phyloP scores from a whole-genome alignment of 371 early-diverging fungal genomes.

The Haplosporangium sp. region DNA sequence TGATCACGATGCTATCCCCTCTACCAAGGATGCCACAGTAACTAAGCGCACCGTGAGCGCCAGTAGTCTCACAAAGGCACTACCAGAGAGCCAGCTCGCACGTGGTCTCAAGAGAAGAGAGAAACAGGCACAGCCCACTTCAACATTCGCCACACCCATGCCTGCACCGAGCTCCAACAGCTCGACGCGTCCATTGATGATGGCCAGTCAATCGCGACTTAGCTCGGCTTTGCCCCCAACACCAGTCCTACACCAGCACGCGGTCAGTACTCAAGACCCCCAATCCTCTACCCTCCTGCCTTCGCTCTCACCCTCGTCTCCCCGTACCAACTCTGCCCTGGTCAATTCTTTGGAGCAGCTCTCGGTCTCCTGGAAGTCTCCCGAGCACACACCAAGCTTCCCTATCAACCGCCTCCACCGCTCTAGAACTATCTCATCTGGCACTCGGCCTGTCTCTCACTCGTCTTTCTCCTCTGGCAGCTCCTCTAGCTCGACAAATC shows the following conservation, averaged over 20 bases:
- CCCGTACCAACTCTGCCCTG: slow-evolving; percentile 42
- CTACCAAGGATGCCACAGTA: neutral
- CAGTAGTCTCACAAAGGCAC: slow-evolving; percentile 15
- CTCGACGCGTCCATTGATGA: slow-evolving; percentile 47
- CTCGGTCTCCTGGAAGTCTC: slow-evolving; percentile 52
- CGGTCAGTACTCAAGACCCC: slow-evolving; percentile 1
- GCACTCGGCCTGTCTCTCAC: slow-evolving; percentile 27
- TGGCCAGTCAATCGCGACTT: slow-evolving; percentile 42
- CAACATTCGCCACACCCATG: neutral
- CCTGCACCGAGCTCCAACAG: slow-evolving; percentile 16
- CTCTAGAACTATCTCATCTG: slow-evolving; percentile 46
- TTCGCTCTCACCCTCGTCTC: slow-evolving; percentile 43
- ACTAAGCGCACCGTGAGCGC: neutral
- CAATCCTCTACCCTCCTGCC: slow-evolving; percentile 29
- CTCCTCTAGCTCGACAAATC: slow-evolving; percentile 11
- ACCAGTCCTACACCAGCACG: slow-evolving; percentile 19
- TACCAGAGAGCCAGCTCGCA: slow-evolving; percentile 18
- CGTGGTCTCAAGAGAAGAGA: slow-evolving; percentile 22
- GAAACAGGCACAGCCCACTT: neutral
- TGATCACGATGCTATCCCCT: neutral
- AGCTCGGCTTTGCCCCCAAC: slow-evolving; percentile 39
- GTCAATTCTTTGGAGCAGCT: slow-evolving; percentile 51
- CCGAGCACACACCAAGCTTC: slow-evolving; percentile 48
- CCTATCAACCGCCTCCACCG: slow-evolving; percentile 51
- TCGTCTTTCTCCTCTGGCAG: slow-evolving; percentile 37